These are phyloP conservation scores for Pseudozyma tsukubaensis DNA, from an alignment of 1,284 basidiomycete genomes.

Conservation along the genomic window DNA sequence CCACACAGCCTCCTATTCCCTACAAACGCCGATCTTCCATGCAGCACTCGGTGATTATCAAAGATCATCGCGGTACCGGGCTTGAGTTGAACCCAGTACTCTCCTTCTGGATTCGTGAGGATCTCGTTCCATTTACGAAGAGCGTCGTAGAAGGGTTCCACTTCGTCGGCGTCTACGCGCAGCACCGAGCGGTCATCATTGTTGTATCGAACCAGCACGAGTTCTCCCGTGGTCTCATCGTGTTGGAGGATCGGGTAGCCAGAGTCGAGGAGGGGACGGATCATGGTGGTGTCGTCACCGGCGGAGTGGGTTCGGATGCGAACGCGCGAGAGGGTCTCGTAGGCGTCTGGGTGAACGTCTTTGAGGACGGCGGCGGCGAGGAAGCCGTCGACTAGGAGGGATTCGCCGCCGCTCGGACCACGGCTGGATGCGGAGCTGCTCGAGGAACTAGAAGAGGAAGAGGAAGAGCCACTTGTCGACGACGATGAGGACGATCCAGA, in stretches of 20 bases:
- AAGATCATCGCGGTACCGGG: conserved; percentile 88
- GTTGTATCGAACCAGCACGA: conserved; percentile 89
- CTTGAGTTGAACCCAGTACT: conserved; percentile 88
- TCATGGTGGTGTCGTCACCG: conserved; percentile 58
- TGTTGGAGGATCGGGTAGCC: conserved; percentile 71
- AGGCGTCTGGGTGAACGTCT: conserved; percentile 79
- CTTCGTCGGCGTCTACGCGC: conserved; percentile 28
- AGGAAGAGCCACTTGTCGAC: conserved; percentile 10
- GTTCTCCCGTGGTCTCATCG: conserved; percentile 72
- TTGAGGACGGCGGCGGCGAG: conserved; percentile 84
- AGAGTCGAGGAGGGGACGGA: conserved; percentile 50
- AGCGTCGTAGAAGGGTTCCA: conserved; percentile 79
- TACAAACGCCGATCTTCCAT: conserved; percentile 88
- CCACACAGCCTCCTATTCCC: conserved; percentile 93
- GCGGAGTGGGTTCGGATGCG: conserved; percentile 87
- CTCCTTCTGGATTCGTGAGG: conserved; percentile 81
- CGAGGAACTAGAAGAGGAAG: conserved; percentile 11
- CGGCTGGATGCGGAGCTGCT: conserved; percentile 5
- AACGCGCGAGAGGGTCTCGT: conserved; percentile 78
- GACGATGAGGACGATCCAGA: conserved; percentile 3
- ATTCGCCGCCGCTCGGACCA: conserved; percentile 83
- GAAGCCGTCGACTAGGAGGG: conserved; percentile 93
- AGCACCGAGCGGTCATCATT: conserved; percentile 80
- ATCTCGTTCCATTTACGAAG: conserved; percentile 79
- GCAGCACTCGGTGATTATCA: conserved; percentile 93